A percentile compares a stretch with the other conserved stretches of the same genome.
phyloP scores from a whole-genome alignment of 768 basidiomycete genomes.

The Trametes cingulata region DNA sequence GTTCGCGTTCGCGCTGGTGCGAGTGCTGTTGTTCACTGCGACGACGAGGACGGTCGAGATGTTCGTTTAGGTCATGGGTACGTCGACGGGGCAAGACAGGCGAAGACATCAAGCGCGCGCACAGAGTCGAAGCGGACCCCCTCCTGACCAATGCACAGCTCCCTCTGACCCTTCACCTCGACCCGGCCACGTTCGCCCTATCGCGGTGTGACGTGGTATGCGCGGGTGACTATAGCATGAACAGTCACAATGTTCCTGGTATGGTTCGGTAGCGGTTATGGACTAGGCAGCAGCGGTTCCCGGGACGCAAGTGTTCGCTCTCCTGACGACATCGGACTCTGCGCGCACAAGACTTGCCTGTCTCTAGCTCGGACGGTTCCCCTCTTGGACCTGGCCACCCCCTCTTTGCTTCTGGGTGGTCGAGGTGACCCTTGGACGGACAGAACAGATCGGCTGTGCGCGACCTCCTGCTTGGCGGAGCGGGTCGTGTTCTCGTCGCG shows the following conservation, averaged over 20 bases:
- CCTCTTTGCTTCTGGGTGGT: conserved; percentile 28
- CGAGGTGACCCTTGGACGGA: conserved; percentile 41
- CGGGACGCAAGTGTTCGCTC: conserved; percentile 40
- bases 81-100: conserved; percentile 39
- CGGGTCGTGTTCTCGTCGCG: conserved; percentile 37
- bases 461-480: neutral
- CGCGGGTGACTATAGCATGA: conserved; percentile 40
- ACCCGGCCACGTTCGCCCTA: conserved; percentile 36
- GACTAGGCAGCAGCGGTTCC: conserved; percentile 42
- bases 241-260: conserved; percentile 49
- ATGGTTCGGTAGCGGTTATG: conserved; percentile 52
- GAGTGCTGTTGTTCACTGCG: conserved; percentile 13
- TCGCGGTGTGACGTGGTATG: conserved; percentile 34
- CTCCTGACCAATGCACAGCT: conserved; percentile 27
- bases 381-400: conserved; percentile 36
- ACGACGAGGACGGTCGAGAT: conserved; percentile 17
- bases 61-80: conserved; percentile 37
- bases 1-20: conserved; percentile 22
- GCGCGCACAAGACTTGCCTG: conserved; percentile 55
- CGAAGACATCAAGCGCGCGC: conserved; percentile 34
- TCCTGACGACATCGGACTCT: conserved; percentile 38
- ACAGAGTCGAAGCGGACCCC: conserved; percentile 33
- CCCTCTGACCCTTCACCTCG: conserved; percentile 47
- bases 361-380: conserved; percentile 51
- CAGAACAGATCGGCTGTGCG: conserved; percentile 3